Evolutionary conservation across 129 eudicot genomes (phyloP).

Genomic region (Mikania micrantha): DNA sequence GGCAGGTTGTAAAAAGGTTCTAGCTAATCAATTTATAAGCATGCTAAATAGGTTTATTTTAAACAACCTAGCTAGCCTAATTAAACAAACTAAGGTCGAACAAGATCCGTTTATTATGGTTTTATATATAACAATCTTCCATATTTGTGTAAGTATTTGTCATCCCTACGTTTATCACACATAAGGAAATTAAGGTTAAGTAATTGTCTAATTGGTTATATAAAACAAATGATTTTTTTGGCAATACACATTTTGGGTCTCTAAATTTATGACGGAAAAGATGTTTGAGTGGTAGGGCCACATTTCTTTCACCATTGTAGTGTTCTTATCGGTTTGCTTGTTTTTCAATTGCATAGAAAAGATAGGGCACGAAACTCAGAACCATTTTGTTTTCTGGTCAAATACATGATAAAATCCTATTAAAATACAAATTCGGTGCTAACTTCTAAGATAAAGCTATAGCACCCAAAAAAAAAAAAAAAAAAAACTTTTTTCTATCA

Average conservation of each 20-base stretch:
- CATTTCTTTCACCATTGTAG: conserved; percentile 13
- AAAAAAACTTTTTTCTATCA: conserved; percentile 3
- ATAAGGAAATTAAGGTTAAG: background rate
- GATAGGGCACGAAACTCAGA: background rate
- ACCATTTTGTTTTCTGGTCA: conserved; percentile 3
- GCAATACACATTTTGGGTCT: background rate
- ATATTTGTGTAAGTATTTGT: too few relatives aligned
- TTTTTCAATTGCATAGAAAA: conserved; percentile 13
- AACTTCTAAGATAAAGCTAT: too few relatives aligned
- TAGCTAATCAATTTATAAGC: too few relatives aligned
- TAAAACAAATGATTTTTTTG: background rate
- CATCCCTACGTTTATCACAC: background rate
- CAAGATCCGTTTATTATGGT: too few relatives aligned
- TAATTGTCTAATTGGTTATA: background rate
- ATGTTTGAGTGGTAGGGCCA: background rate
- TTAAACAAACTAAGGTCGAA: too few relatives aligned
- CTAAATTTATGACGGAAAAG: background rate
- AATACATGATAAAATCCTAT: background rate
- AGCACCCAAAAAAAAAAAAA: conserved; percentile 5
- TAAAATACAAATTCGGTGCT: background rate
- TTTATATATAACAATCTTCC: too few relatives aligned
- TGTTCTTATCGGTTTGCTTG: conserved; percentile 3
- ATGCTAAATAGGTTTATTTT: too few relatives aligned
- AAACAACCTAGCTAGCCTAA: too few relatives aligned
- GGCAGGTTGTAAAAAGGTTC: too few relatives aligned